These are phyloP conservation scores for Torrubiella hemipterigena DNA, from an alignment of 2,329 filamentous ascomycete genomes.

Conservation along the genomic window DNA sequence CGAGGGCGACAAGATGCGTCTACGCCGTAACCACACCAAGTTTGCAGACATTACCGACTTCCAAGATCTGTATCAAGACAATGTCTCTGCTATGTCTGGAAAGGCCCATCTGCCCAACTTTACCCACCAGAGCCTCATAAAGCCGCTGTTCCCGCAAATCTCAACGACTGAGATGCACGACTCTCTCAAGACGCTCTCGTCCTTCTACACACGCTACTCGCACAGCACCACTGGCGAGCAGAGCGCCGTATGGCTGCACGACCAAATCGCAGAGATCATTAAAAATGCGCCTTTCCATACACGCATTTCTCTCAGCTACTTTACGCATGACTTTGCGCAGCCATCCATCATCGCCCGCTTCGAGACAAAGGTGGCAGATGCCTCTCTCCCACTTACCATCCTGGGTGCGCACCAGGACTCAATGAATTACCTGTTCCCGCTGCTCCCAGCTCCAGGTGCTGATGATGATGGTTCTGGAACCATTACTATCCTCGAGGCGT, in stretches of 20 bases:
- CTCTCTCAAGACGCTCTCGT: slow-evolving; percentile 49
- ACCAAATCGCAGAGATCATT: slow-evolving; percentile 20
- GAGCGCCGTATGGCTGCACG: slow-evolving; percentile 21
- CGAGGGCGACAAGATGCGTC: slow-evolving; percentile 60
- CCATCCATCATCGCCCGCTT: slow-evolving; percentile 62
- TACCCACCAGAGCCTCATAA: slow-evolving; percentile 40
- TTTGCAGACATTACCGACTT: slow-evolving; percentile 65
- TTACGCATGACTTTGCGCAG: slow-evolving; percentile 57
- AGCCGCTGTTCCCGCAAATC: slow-evolving; percentile 43
- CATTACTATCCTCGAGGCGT: slow-evolving; percentile 61
- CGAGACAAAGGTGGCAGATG: slow-evolving; percentile 23
- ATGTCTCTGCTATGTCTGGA: slow-evolving; percentile 12
- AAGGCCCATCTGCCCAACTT: slow-evolving; percentile 23
- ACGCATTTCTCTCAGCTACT: slow-evolving; percentile 32
- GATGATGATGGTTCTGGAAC: slow-evolving; percentile 65
- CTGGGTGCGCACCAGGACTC: slow-evolving; percentile 64
- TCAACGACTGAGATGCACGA: slow-evolving; percentile 52
- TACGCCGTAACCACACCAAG: slow-evolving; percentile 52
- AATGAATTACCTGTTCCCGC: slow-evolving; percentile 59
- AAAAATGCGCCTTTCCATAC: slow-evolving; percentile 20
- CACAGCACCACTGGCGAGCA: slow-evolving; percentile 17
- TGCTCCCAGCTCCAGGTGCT: slow-evolving; percentile 58
- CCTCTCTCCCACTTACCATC: slow-evolving; percentile 27
- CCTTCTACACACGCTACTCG: slow-evolving; percentile 50
- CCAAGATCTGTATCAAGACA: slow-evolving; percentile 30